Evolutionary conservation across 1,139 yeast genomes (phyloP), one percentile per base, ranked within the genome.

Genomic region (Sugiyamaella xylanicola): DNA sequence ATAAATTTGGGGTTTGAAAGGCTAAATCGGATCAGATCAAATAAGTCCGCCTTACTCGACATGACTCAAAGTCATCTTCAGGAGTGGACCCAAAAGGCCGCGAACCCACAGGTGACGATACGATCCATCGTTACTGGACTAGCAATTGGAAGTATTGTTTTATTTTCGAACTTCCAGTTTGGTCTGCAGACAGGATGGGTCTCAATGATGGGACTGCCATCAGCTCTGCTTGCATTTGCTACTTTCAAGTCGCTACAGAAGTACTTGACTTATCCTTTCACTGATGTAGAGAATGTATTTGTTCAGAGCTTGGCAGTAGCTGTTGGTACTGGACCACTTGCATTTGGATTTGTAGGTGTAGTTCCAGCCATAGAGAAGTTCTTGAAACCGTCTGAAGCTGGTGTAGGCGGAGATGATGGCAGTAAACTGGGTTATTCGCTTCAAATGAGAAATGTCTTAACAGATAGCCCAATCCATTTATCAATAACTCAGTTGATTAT

Each of bases 171-270:
- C 70, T 93, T 93, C 74, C 98, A 92, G 68, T 93, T 93, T 70
- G 99, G 99, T 1, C 76, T 93, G 27, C 99, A 93, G 68, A 92
- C 97, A 0, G 99, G 99, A 1, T 93, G 99, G 99, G 97, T 93
- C 1, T 90, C 97, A 7, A 93, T 93, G 99, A 93, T 93, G 99
- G 87, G 96, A n/a, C 75, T 93, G 55, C 98, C 99, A 0, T 87
- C 97, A 4, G 97, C 98, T 4, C 72, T 93, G 52, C 72, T 93
- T 20, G 97, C 95, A 0, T 92, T 84, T 71, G 88, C 97, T 0
- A 74, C 87, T 21, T 93, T 92, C 74, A 86, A 83, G 63, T 63
- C 63, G 1, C 48, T 81, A 2, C 77, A 82, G 53, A 59, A 72
- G 46, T 62, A 79, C 76, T 41, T 81, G 65, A 64, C 74, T 69